Evolutionary conservation across 225 moss, liverwort and hornwort genomes (phyloP), one percentile per base, ranked within the genome.

Genomic region (Ulota crispa): DNA sequence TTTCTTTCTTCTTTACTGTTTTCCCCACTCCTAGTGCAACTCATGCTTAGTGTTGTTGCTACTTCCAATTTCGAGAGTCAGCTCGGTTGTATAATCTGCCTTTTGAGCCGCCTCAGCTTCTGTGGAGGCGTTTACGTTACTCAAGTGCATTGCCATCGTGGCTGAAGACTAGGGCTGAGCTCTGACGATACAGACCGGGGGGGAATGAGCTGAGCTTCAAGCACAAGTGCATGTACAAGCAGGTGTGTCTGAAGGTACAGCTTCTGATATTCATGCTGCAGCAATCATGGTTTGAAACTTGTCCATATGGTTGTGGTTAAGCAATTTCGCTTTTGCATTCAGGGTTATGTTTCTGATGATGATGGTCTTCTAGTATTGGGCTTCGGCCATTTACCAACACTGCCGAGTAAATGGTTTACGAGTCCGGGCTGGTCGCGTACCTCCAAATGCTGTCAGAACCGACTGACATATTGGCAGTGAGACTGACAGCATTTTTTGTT

Each of bases 171-270:
- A 83, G 79, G 59, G 50, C 39, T 64, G 61, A 70, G 41, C 69
- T 36, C 47, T 60, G 56, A 26, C 75, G 68, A 34, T 50, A 50
- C 68, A 11, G 74, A 74, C 47, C 47, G 16, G 59, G 43, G 76
- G 75, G 34, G 27, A 72, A 52, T 57, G 30, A 72, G 34, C 60
- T 9, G 39, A 77, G 34, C 60, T 9, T 60, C 23, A 11, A 60
- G 54, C 42, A 8, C 0, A 37, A 64, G 41, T 10, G 73, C 42
- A 31, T 71, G 65, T 31, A 71, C 65, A 39, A 59, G 39, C 47
- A 39, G 50, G 39, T 37, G 64, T 37, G 54, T 8, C 34, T 74
- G 54, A 78, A 86, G 83, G 86, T 83, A 76, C 71, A 64, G 10
- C 24, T 76, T 70, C 52, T 21, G 31, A 41, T 52, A 24, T 41